Base-by-base conservation (phyloP, 805 yeast species). In the Sungouiella blattae region DNA sequence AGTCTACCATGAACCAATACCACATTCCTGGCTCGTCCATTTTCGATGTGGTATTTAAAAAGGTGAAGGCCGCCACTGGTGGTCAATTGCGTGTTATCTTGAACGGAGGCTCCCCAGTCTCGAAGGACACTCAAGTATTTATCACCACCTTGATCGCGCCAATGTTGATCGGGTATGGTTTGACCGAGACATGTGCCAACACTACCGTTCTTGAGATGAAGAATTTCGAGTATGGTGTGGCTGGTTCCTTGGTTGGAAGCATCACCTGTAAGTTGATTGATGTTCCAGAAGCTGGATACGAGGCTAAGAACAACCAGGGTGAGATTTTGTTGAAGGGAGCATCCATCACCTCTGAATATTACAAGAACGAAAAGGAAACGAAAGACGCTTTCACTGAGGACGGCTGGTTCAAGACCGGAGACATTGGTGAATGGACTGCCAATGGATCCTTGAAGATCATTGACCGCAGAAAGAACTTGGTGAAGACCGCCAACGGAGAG, bases 361-460 rank as follows among this genome's bases (percentile, higher is more conserved):
- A 73, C 69, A 77, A 80, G 61, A 89, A 91, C 61, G 80, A 77
- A 40, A 71, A 78, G 56, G 98, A 89, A 65, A 91, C 96, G 13
- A 61, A 69, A 31, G 77, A 62, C 13, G 86, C 94, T 1, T 79
- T 84, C 53, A 78, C 87, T 9, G 84, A 83, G 41, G 89, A 85
- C 50, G 94, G 89, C 16, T 93, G 97, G 97, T 93, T 93, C 71
- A 75, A 71, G 58, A 93, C 98, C 22, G 98, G 98, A 62, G 98
- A 93, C 62, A 87, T 93, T 62, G 96, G 91, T 57, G 88, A 87
- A 69, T 87, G 96, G 95, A 75, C 89, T 28, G 41, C 78, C 18
- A 73, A 71, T 46, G 98, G 98, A 47, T 81, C 78, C 39, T 71
- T 93, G 55, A 78, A 75, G 57, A 71, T 93, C 42, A 85, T 93